Conservation (phyloP, 306 rosid species). For the Cercis canadensis region DNA sequence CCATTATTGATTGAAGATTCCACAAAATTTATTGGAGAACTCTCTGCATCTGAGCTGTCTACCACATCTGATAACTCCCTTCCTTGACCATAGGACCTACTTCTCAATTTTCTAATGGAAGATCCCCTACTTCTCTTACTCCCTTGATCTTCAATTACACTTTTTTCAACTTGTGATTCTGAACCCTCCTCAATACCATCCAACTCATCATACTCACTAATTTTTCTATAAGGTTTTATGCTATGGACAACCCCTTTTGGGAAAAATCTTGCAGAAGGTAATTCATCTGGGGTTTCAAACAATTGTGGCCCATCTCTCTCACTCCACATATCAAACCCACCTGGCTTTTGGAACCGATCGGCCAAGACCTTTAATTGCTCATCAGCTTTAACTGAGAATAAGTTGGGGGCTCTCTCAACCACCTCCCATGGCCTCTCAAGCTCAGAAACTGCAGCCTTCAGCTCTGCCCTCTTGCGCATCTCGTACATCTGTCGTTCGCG, state of each 20-base stretch:
- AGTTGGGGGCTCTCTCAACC: conserved; percentile 71
- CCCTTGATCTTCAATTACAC: conserved; percentile 13
- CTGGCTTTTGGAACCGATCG: conserved; percentile 86
- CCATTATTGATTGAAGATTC: conserved; percentile 12
- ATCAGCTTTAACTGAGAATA: conserved; percentile 78
- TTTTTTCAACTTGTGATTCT: conserved; percentile 30
- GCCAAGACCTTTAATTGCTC: conserved; percentile 94
- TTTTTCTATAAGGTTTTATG: conserved; percentile 67
- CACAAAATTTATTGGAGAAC: conserved; percentile 29
- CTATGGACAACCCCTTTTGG: conserved; percentile 97
- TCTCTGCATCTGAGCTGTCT: conserved; percentile 26
- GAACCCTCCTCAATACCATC: conserved; percentile 22
- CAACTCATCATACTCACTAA: conserved; percentile 47
- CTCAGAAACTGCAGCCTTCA: conserved; percentile 84
- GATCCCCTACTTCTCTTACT: conserved; percentile 22
- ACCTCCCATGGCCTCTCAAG: conserved; percentile 95
- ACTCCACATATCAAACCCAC: conserved; percentile 91
- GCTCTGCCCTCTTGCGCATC: conserved; percentile 97
- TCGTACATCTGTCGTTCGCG: conserved; percentile 94
- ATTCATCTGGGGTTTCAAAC: conserved; percentile 75
- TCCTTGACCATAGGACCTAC: conserved; percentile 34
- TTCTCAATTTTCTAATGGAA: conserved; percentile 31
- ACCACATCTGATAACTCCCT: conserved; percentile 16
- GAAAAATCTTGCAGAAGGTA: conserved; percentile 88
- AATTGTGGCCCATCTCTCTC: conserved; percentile 82